Base-by-base conservation (phyloP, 31 red algal species). In the Odonthalia washingtoniensis region DNA sequence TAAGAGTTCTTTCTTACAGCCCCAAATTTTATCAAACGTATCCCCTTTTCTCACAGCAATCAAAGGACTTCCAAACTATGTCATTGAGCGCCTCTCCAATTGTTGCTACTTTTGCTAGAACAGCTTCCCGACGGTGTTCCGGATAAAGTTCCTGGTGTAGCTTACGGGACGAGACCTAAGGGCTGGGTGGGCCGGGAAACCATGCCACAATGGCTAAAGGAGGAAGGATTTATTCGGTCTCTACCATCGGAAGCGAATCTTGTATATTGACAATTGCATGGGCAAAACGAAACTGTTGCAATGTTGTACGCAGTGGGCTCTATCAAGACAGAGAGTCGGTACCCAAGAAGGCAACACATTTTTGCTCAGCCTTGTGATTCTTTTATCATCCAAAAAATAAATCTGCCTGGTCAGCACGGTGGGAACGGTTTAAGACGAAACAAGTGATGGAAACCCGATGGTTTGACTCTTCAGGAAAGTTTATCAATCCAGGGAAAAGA, bases 401-500 rank as follows among this genome's bases (percentile, higher is more conserved):
- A 77, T 43, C 43, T 24, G 79, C 79, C 4, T 82, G 6, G 79
- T 18, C 16, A 5, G 5, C 17, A 3, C 60, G 60, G 5, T 82
- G 79, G 79, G 79, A 68, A 61, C 37, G 27, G 16, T 35, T 9
- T 40, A 82, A 82, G 37, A 26, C 67, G 62, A 3, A 37, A 43
- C 38, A 64, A 57, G 67, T 82, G 31, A 33, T 24, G 31, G 17
- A 68, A n/a, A 57, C 37, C 6, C 32, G 38, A 5, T 82, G 79
- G 79, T 14, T 61, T 3, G 5, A 40, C 27, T 45, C 74, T 6
- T 67, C 57, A n/a, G 40, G 37, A 39, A 81, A 81, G 78, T 27
- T 81, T 5, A 30, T 69, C 6, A 81, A 81, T 67, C 78, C 78
- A 5, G 78, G 78, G 36, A 81, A 81, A 32, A 6, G 68, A 5